A percentile compares a stretch with the other conserved stretches of the same genome.
phyloP scores from a whole-genome alignment of 129 eudicot species.

The Centella asiatica region DNA sequence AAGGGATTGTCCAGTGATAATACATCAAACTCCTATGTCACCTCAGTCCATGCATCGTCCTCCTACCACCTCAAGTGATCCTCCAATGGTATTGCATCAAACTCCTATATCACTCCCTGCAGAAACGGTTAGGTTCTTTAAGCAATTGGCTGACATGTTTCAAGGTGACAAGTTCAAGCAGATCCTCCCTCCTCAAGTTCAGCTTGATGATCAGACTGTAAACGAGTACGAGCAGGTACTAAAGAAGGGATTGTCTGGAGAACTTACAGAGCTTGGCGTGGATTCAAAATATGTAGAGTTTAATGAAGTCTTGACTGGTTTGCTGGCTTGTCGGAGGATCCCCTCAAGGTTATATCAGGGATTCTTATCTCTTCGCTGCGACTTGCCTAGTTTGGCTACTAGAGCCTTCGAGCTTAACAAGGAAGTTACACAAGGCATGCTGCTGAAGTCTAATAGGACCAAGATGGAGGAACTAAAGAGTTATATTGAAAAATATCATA shows the following conservation, averaged over 20 bases:
- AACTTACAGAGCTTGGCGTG: slow-evolving; percentile 2
- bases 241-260: not conserved
- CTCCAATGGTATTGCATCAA: not conserved
- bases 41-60: slow-evolving; percentile 4
- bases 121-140: slow-evolving; percentile 5
- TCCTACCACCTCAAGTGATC: not conserved
- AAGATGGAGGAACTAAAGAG: not conserved
- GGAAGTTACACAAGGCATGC: slow-evolving; percentile 2
- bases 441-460: slow-evolving; percentile 1
- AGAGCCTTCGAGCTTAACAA: slow-evolving; percentile 9
- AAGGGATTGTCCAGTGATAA: not conserved
- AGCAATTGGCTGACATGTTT: slow-evolving; percentile 3
- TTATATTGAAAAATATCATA: not conserved
- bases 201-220: not conserved
- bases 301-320: not conserved
- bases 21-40: not conserved
- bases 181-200: slow-evolving; percentile 1
- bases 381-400: slow-evolving; percentile 5
- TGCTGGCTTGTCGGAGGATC: slow-evolving; percentile 6
- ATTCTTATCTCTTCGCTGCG: slow-evolving; percentile 1
- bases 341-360: slow-evolving; percentile 1
- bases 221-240: slow-evolving; percentile 4
- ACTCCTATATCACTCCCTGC: slow-evolving; percentile 6
- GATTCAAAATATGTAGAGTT: not conserved
- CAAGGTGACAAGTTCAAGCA: not conserved